Conservation (phyloP, 345 rosid species). For the Cardamine occulta region DNA sequence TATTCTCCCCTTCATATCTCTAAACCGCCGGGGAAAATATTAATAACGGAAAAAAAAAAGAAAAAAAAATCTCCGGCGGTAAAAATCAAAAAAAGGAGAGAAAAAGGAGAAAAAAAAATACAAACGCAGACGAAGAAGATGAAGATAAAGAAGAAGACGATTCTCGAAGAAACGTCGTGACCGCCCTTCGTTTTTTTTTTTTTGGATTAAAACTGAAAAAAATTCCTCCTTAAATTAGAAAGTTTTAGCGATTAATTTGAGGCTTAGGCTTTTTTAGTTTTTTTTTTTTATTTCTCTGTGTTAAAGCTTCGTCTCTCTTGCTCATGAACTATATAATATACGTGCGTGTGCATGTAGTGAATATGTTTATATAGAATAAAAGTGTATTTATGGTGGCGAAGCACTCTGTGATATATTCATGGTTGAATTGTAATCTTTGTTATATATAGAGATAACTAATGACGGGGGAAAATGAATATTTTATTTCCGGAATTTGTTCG, state of each 20-base stretch:
- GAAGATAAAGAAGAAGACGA: slow-evolving; percentile 12
- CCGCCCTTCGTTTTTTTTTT: slow-evolving; percentile 17
- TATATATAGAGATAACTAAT: slow-evolving; percentile 1
- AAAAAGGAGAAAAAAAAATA: neutral
- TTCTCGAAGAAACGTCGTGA: slow-evolving; percentile 38
- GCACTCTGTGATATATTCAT: slow-evolving; percentile 26
- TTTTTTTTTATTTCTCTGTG: neutral
- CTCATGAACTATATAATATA: slow-evolving; percentile 1
- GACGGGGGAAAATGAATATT: neutral
- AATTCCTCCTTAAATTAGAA: slow-evolving; percentile 32
- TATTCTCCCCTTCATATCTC: slow-evolving; percentile 57
- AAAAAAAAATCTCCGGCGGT: slow-evolving; percentile 38
- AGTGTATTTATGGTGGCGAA: slow-evolving; percentile 28
- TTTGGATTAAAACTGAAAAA: slow-evolving; percentile 2
- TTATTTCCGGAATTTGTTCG: slow-evolving; percentile 28
- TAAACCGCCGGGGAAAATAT: slow-evolving; percentile 27
- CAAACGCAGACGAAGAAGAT: neutral
- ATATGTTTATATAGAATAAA: neutral
- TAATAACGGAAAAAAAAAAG: neutral
- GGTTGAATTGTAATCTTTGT: slow-evolving; percentile 21
- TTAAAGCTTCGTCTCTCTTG: neutral
- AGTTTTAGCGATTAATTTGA: neutral
- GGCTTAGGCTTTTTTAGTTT: slow-evolving; percentile 30
- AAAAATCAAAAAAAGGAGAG: slow-evolving; percentile 18
- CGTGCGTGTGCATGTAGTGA: slow-evolving; percentile 35